Evolutionary conservation across 2,329 filamentous ascomycete genomes (phyloP).

Genomic region (Scytalidium sp.): DNA sequence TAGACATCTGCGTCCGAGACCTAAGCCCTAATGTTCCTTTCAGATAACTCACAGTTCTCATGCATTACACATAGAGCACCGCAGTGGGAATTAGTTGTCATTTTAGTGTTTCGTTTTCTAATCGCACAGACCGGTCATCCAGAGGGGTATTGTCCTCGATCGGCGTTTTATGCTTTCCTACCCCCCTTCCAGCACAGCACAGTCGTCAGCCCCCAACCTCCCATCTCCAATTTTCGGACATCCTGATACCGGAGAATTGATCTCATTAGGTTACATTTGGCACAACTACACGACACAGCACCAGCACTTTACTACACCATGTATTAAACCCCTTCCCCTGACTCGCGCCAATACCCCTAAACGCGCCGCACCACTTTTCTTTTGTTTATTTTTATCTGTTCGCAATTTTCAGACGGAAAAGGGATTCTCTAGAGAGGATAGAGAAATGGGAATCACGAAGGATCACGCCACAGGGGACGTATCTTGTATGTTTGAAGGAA

Average conservation of each 20-base stretch:
- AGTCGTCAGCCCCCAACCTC: conserved; percentile 1
- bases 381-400: not conserved
- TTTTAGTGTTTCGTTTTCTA: conserved; percentile 14
- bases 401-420: not conserved
- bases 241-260: not conserved
- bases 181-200: conserved; percentile 6
- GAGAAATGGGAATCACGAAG: not conserved
- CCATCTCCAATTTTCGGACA: not conserved
- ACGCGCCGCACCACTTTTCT: not conserved
- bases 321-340: conserved; percentile 5
- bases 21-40: conserved; percentile 19
- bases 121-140: conserved; percentile 19
- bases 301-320: conserved; percentile 4
- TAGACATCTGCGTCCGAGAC: conserved; percentile 14
- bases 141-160: conserved; percentile 33
- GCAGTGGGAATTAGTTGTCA: conserved; percentile 9
- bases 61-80: conserved; percentile 17
- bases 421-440: not conserved
- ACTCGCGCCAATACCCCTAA: conserved; percentile 6
- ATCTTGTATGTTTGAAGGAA: not conserved
- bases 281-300: conserved; percentile 1
- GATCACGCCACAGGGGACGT: not conserved
- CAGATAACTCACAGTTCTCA: not conserved
- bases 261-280: not conserved
- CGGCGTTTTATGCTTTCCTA: conserved; percentile 21